Evolutionary conservation across 2,329 filamentous ascomycete genomes (phyloP).

Genomic region (Rhinocladiella mackenziei): DNA sequence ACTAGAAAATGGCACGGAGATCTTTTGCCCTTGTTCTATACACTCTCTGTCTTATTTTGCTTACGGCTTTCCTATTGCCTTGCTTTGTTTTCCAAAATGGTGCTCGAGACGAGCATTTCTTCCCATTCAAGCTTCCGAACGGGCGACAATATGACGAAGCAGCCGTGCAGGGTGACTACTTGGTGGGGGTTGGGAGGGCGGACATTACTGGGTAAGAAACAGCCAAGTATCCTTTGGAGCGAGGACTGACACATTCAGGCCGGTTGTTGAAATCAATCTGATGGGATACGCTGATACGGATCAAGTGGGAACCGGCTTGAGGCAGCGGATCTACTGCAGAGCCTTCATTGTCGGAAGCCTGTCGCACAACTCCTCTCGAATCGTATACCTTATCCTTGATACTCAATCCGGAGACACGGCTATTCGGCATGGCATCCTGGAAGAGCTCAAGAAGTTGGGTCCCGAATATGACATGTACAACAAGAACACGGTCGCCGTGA

Average conservation of each 20-base stretch:
- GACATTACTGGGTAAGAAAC: conserved; percentile 64
- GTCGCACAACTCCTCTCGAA: conserved; percentile 62
- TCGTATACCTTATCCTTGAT: conserved; percentile 85
- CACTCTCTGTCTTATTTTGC: conserved; percentile 5
- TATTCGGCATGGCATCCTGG: conserved; percentile 77
- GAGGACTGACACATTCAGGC: conserved; percentile 44
- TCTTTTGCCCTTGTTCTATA: conserved; percentile 3
- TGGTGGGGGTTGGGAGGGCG: conserved; percentile 66
- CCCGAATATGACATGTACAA: conserved; percentile 69
- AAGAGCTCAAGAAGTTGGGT: conserved; percentile 67
- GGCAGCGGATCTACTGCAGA: conserved; percentile 82
- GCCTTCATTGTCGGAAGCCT: conserved; percentile 80
- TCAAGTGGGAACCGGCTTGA: conserved; percentile 76
- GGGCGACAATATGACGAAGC: conserved; percentile 1
- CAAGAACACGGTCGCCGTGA: conserved; percentile 79
- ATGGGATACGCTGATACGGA: conserved; percentile 87
- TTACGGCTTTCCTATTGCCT: conserved; percentile 9
- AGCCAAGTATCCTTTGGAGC: background rate
- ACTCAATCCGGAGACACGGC: conserved; percentile 85
- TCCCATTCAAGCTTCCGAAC: conserved; percentile 1
- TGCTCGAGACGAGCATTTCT: conserved; percentile 2
- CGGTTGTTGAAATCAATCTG: conserved; percentile 84
- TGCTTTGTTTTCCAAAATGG: conserved; percentile 8
- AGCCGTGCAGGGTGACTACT: conserved; percentile 44
- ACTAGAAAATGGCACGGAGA: conserved; percentile 20